Evolutionary conservation across 1,284 basidiomycete species (phyloP).

Genomic region (Pascua guehoae): DNA sequence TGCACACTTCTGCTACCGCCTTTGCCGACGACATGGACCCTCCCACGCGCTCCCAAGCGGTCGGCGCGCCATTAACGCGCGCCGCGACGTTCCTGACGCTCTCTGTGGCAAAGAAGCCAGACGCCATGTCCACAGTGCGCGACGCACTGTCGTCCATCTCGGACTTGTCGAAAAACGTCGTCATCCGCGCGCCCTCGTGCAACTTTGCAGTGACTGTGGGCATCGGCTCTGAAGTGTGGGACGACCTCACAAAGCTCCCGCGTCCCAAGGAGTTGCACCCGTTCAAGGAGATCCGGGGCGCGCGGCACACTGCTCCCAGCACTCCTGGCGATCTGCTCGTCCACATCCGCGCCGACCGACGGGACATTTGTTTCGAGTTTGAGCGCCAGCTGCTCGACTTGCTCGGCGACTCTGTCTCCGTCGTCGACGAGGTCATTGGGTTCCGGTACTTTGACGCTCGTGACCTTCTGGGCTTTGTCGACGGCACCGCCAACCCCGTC

Average conservation of each 20-base stretch:
- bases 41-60: slow-evolving; percentile 2
- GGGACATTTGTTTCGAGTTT: slow-evolving; percentile 19
- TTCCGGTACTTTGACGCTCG: slow-evolving; percentile 23
- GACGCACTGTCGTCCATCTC: slow-evolving; percentile 1
- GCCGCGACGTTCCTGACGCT: slow-evolving; percentile 24
- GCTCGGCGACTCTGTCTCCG: slow-evolving; percentile 7
- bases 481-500: slow-evolving; percentile 21
- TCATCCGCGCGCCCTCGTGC: slow-evolving; percentile 7
- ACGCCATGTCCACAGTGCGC: background rate
- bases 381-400: slow-evolving; percentile 11
- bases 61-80: slow-evolving; percentile 11
- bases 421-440: slow-evolving; percentile 10
- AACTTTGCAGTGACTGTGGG: slow-evolving; percentile 11
- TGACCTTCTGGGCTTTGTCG: slow-evolving; percentile 19
- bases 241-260: slow-evolving; percentile 6
- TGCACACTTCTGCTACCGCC: no score
- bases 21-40: no score
- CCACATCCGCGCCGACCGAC: slow-evolving; percentile 15
- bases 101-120: slow-evolving; percentile 15
- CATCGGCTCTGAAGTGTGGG: slow-evolving; percentile 16
- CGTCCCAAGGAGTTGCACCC: slow-evolving; percentile 12
- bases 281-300: slow-evolving; percentile 15
- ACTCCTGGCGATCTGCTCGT: slow-evolving; percentile 17
- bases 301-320: slow-evolving; percentile 8
- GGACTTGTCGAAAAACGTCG: slow-evolving; percentile 14